Base-by-base conservation (phyloP, 2,329 filamentous ascomycete genomes). In the Fusarium hostae region DNA sequence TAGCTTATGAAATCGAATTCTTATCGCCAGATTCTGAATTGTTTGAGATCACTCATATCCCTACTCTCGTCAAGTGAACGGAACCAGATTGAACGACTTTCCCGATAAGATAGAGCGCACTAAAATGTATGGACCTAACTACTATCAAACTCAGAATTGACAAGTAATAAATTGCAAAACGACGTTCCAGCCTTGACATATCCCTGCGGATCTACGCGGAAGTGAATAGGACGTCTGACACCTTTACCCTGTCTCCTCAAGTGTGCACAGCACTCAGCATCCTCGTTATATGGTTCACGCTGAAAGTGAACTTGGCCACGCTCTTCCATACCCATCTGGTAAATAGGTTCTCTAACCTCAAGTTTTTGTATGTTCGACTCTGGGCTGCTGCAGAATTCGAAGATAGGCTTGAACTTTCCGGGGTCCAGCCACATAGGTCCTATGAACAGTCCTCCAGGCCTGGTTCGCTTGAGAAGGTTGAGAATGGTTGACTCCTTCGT, bases 31-130 rank as follows among this genome's bases (percentile, higher is more conserved):
- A 26, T 11, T 22, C 1, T 18, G 11, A n/a, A 16, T 20, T 22
- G 4, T 13, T 5, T 4, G 11, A 12, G 22, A 11, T 5, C 4
- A 10, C n/a, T 1, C 5, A 34, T 7, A 13, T 11, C 13, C n/a
- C 5, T 10, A 5, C 9, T 26, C 10, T 7, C 2, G 11, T 8
- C 16, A 20, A 35, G 16, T 26, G 9, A 3, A 2, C 6, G 9
- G 18, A 24, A 15, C 24, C 10, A 9, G 2, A 32, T 18, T 10
- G 7, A 32, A 18, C 4, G 3, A 13, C 3, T 3, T 9, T 18
- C 3, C 10, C 15, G 3, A 9, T 18, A 2, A 12, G 1, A 8
- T 11, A 8, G 18, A 15, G 16, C 16, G 8, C 4, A 20, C 22
- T 4, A 11, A 4, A 35, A 35, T 11, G 12, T 15, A 35, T 51